Conservation (phyloP, 495 filamentous ascomycete species). For the Penicillium ucsense region DNA sequence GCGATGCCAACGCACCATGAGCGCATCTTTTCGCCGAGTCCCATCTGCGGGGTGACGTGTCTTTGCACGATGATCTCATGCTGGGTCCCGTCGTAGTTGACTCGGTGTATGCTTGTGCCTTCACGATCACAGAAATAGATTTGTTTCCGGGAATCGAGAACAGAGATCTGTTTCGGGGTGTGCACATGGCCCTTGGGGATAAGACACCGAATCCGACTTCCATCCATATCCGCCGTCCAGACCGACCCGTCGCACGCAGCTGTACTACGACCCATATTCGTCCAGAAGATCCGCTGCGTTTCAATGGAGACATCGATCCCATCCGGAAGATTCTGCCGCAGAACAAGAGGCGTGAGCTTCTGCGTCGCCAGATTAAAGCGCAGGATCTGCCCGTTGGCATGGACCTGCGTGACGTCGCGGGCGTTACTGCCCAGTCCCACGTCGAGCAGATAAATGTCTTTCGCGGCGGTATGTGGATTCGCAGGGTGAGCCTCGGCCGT, state of each 20-base stretch:
- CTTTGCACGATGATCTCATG: conserved; percentile 31
- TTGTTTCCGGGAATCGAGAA: conserved; percentile 18
- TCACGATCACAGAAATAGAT: conserved; percentile 49
- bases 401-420: conserved; percentile 8
- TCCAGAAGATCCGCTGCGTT: conserved; percentile 40
- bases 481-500: conserved; percentile 3
- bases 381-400: conserved; percentile 16
- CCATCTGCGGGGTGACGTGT: conserved; percentile 12
- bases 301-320: conserved; percentile 32
- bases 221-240: conserved; percentile 35
- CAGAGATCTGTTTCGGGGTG: conserved; percentile 45
- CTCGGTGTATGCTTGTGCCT: conserved; percentile 38
- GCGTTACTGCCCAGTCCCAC: conserved; percentile 20
- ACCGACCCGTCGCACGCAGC: conserved; percentile 33
- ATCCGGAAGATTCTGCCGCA: conserved; percentile 33
- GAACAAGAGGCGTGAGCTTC: conserved; percentile 16
- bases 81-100: conserved; percentile 34
- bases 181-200: conserved; percentile 30
- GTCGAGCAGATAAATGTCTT: conserved; percentile 19
- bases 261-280: conserved; percentile 38
- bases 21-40: conserved; percentile 17
- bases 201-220: conserved; percentile 27
- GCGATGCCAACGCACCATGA: conserved; percentile 47
- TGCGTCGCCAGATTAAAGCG: conserved; percentile 12
- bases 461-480: conserved; percentile 5